Conservation (phyloP, 2,329 filamentous ascomycete species). For the Cercospora zeae-maydis region DNA sequence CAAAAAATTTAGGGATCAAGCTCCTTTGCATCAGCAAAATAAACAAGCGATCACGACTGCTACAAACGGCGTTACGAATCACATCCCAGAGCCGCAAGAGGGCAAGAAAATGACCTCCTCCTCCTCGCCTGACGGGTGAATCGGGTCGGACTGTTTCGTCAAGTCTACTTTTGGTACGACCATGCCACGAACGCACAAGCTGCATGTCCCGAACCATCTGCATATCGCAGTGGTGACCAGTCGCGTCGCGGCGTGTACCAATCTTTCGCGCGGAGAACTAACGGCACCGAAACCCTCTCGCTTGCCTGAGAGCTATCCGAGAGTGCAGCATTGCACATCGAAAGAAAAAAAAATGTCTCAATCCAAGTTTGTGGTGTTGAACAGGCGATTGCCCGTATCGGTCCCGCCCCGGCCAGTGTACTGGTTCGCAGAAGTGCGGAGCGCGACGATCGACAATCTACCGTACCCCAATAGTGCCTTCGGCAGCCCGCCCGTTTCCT, state of each 20-base stretch:
- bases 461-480: constrained; percentile 23
- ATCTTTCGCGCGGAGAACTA: background rate
- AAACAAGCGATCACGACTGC: background rate
- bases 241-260: background rate
- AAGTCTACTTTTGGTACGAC: background rate
- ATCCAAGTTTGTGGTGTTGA: constrained; percentile 53
- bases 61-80: background rate
- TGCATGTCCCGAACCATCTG: background rate
- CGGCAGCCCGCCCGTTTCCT: constrained; percentile 17
- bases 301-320: no score
- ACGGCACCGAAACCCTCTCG: background rate
- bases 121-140: no score
- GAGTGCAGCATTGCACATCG: no score
- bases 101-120: no score
- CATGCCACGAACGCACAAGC: background rate
- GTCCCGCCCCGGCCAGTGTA: constrained; percentile 50
- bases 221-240: background rate
- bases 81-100: background rate
- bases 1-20: background rate
- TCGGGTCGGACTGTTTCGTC: background rate
- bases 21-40: background rate
- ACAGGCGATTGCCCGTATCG: constrained; percentile 59
- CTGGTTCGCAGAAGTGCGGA: constrained; percentile 56
- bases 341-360: constrained; percentile 21
- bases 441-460: constrained; percentile 47